Evolutionary conservation across 2,329 filamentous ascomycete species (phyloP), one percentile per base, ranked within the genome.

Genomic region (Ceratocystis variospora): DNA sequence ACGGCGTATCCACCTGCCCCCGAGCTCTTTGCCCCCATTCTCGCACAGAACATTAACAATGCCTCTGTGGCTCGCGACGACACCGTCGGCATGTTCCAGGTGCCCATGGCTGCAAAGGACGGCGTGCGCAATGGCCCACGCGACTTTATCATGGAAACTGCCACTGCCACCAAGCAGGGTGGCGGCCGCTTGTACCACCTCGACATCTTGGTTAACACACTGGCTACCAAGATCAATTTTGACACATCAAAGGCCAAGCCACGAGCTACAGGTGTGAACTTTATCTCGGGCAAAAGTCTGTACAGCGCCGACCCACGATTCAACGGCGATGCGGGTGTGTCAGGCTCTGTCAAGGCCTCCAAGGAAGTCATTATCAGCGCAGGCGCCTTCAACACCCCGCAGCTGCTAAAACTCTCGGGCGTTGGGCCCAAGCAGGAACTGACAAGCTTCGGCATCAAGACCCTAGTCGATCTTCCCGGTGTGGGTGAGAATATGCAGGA

Each of bases 101-200:
- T 87, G 3, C 84, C 85, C 2, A 72, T 86, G 33, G 77, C 79
- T 0, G 80, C 81, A 68, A 75, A 78, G n/a, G 72, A 78, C n/a
- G 77, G 74, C 63, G 76, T 78, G 59, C 82, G 84, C 37, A 80
- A 76, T 57, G 80, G 83, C 15, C 76, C 81, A 2, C 79, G 83
- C 37, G 80, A 85, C 66, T 81, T 84, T 63, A 75, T 87, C 62
- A 71, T 83, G 1, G 68, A 73, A 2, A 72, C 70, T 0, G 71
- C 69, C 64, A 70, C 17, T 7, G 66, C 66, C 31, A 57, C 72
- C 46, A 61, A 70, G 50, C 69, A 71, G 33, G 72, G 71, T 68
- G 72, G 71, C 67, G 71, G 71, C 57, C 71, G 73, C 62, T 69
- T 74, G 64, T 72, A 72, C 68, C 69, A 74, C 66, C 62, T 69